phyloP scores from a whole-genome alignment of 805 yeast genomes.

The Sugiyamaella valdiviana region DNA sequence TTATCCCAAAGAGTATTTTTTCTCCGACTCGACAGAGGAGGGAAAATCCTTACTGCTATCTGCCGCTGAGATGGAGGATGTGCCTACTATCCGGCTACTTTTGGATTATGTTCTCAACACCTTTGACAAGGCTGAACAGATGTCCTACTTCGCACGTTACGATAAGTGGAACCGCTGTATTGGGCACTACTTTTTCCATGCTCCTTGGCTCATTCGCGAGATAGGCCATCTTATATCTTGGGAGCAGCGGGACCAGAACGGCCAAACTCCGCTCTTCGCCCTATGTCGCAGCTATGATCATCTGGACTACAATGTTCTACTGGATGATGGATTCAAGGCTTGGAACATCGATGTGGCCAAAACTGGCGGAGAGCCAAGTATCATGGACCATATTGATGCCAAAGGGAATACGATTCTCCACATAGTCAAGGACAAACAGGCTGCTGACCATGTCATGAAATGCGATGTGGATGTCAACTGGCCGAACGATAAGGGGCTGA shows the following conservation, averaged over 20 bases:
- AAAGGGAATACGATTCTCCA: conserved; percentile 76
- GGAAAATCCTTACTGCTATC: conserved; percentile 53
- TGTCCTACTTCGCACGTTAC: conserved; percentile 40
- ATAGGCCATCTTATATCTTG: conserved; percentile 64
- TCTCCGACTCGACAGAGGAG: conserved; percentile 52
- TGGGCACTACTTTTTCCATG: conserved; percentile 69
- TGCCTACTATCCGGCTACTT: conserved; percentile 42
- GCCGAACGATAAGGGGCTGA: conserved; percentile 49
- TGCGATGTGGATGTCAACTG: conserved; percentile 51
- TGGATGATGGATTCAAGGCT: conserved; percentile 14
- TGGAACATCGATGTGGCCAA: conserved; percentile 11
- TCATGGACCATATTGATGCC: conserved; percentile 60
- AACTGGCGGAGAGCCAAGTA: conserved; percentile 16
- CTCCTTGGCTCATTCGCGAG: conserved; percentile 42
- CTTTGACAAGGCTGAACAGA: conserved; percentile 40
- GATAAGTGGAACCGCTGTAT: conserved; percentile 55
- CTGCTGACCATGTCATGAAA: conserved; percentile 37
- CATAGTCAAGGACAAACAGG: conserved; percentile 46
- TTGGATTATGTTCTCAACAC: conserved; percentile 41
- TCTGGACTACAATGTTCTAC: conserved; percentile 42
- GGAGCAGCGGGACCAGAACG: conserved; percentile 55
- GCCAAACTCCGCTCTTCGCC: conserved; percentile 74
- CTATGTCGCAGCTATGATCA: conserved; percentile 79
- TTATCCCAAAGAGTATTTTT: conserved; percentile 56
- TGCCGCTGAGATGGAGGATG: conserved; percentile 53